phyloP scores from a whole-genome alignment of 2,329 filamentous ascomycete species.

The Nemania sp. region DNA sequence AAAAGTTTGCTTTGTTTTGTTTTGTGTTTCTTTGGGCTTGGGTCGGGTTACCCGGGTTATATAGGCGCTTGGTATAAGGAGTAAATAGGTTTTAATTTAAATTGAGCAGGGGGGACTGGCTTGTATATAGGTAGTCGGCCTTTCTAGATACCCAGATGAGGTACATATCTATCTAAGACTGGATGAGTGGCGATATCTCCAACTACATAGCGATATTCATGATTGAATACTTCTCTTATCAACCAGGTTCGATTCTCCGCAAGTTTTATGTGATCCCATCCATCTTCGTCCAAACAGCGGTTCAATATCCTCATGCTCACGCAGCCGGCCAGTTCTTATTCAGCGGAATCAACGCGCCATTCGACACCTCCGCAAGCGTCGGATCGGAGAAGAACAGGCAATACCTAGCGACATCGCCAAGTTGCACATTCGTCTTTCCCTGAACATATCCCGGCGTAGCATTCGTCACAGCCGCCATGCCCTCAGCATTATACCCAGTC shows the following conservation, averaged over 20 bases:
- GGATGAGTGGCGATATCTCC: no score
- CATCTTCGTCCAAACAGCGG: not conserved
- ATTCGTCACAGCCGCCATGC: conserved; percentile 32
- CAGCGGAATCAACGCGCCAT: conserved; percentile 29
- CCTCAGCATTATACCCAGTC: conserved; percentile 40
- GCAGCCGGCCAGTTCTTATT: conserved; percentile 34
- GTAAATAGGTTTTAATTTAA: no score
- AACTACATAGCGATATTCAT: no score
- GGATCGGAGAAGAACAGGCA: conserved; percentile 33
- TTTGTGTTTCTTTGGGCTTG: no score
- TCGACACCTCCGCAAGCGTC: conserved; percentile 27
- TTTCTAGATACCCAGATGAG: no score
- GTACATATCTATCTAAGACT: no score
- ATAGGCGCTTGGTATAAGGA: no score
- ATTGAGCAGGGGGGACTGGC: no score
- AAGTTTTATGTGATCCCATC: not conserved
- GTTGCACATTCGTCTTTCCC: conserved; percentile 36
- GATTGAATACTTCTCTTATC: not conserved
- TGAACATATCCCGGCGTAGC: conserved; percentile 37
- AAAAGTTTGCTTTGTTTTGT: conserved; percentile 43
- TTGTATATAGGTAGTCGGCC: no score
- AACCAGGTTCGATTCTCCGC: not conserved
- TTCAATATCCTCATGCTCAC: no score
- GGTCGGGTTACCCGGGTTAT: not conserved
- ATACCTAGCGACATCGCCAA: conserved; percentile 44